Conservation (phyloP, 495 filamentous ascomycete species). For the Apiosordaria backusii region DNA sequence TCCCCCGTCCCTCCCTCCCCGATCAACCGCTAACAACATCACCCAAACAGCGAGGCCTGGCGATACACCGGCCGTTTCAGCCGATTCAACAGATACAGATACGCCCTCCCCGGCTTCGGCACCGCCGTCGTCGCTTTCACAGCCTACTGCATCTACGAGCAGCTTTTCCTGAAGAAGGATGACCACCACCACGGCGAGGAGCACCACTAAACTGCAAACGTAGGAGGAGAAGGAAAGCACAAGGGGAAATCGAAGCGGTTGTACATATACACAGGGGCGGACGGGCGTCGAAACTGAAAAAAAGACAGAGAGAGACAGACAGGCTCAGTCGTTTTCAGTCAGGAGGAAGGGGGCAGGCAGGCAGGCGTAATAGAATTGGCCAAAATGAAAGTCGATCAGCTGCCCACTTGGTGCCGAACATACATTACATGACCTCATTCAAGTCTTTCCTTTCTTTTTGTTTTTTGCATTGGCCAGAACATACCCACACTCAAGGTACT, state of each 20-base stretch:
- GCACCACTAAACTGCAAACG: slow-evolving; percentile 10
- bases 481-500: too few relatives aligned
- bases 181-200: slow-evolving; percentile 65
- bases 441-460: background rate
- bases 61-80: slow-evolving; percentile 85
- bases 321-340: background rate
- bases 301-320: background rate
- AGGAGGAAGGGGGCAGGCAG: background rate
- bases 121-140: slow-evolving; percentile 89
- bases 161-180: slow-evolving; percentile 64
- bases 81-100: slow-evolving; percentile 81
- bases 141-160: slow-evolving; percentile 82
- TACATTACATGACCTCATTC: background rate
- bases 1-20: background rate
- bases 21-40: slow-evolving; percentile 2
- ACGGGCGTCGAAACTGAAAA: background rate
- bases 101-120: slow-evolving; percentile 82
- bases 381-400: background rate
- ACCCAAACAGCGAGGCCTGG: slow-evolving; percentile 74
- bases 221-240: background rate
- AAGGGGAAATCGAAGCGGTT: background rate
- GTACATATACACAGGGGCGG: background rate
- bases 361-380: background rate
- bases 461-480: too few relatives aligned
- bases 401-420: background rate